These are phyloP conservation scores for Phytopythium boreale DNA, from an alignment of 352 stramenopile species.

Conservation along the genomic window DNA sequence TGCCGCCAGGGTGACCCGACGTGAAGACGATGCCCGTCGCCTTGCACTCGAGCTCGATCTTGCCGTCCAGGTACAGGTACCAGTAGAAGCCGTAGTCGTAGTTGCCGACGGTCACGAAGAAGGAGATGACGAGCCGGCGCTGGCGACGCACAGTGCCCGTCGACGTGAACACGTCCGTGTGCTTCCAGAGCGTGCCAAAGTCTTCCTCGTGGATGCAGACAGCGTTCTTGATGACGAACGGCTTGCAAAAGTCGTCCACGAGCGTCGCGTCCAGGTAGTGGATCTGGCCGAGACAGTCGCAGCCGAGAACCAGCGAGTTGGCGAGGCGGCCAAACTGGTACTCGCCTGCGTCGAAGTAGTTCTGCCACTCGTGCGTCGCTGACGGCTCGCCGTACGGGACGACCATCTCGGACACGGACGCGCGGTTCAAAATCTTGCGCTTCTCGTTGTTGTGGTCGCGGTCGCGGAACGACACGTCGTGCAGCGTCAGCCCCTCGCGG, in stretches of 20 bases:
- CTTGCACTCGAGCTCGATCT: conserved; percentile 81
- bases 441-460: conserved; percentile 17
- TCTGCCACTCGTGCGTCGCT: conserved; percentile 72
- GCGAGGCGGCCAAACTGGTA: conserved; percentile 76
- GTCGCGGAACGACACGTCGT: conserved; percentile 60
- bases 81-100: conserved; percentile 87
- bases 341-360: conserved; percentile 85
- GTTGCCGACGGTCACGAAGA: conserved; percentile 85
- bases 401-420: conserved; percentile 81
- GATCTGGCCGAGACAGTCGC: conserved; percentile 82
- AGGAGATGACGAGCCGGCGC: conserved; percentile 77
- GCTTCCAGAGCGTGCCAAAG: conserved; percentile 75
- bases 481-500: conserved; percentile 73
- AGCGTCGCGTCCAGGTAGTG: conserved; percentile 81
- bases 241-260: conserved; percentile 48
- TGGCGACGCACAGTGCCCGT: conserved; percentile 47
- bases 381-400: conserved; percentile 80
- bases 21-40: conserved; percentile 80
- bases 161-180: conserved; percentile 40
- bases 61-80: conserved; percentile 68
- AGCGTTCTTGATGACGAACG: conserved; percentile 54
- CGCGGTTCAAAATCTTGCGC: conserved; percentile 63
- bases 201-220: conserved; percentile 88
- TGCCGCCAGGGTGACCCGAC: conserved; percentile 51
- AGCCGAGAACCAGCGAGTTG: conserved; percentile 78